Evolutionary conservation across 2,329 filamentous ascomycete species (phyloP), one percentile per base, ranked within the genome.

Genomic region (Beauveria sp.): DNA sequence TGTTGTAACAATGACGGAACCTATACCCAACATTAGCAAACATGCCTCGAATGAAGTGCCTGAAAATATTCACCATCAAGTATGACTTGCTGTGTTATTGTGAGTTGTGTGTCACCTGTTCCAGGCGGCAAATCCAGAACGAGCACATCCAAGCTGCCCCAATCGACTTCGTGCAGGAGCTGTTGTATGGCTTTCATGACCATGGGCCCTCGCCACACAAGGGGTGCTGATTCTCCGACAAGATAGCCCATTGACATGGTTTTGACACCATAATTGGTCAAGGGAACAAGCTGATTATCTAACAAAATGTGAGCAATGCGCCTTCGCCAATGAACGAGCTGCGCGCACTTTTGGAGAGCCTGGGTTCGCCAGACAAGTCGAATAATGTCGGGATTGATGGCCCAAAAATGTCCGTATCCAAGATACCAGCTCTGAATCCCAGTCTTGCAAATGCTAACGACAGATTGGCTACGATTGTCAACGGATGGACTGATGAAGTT

Each of bases 161-260:
- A 99, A 58, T 95, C 89, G 0, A 99, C 95, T 67, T 96, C 91
- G 72, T 97, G 93, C 8, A 99, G 83, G 5, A 99, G 85, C 71
- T 99, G 95, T 67, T 97, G 93, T 65, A 99, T 82, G 0, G 95
- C 95, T 71, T 98, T 99, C 82, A 96, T 96, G 16, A 98, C 90
- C 93, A 99, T 97, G 2, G 96, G 83, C 0, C 95, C 95, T 57
- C 95, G 86, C 95, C 95, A 99, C 38, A 95, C 93, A 18, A 99
- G 89, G 0, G 93, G 91, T 5, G 90, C 89, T 12, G 86, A 82
- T 66, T 91, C 87, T 22, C 84, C 85, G 1, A 96, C 86, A 1
- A 99, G 82, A 66, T 96, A 98, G 55, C 95, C 95, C 90, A 99
- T 98, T 0, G 93, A 97, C 95, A 99, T 99, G 60, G 92, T 96